Percentiles rank a stretch among this genome's conserved stretches.
Evolutionary conservation across 1,284 basidiomycete genomes (phyloP).

Genomic region (Takashimella tepidaria): DNA sequence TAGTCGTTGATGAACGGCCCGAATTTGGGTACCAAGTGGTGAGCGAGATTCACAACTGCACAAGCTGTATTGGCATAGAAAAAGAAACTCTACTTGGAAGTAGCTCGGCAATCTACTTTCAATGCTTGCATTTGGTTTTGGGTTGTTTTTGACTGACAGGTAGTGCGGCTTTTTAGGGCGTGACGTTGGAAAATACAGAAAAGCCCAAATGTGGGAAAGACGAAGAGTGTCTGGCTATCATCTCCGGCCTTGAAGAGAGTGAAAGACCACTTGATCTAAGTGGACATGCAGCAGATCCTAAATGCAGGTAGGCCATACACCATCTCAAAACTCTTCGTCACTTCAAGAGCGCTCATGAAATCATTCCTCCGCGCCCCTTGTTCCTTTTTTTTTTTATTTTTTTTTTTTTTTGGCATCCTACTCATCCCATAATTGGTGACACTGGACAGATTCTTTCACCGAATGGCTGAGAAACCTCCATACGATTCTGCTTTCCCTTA

Average conservation of each 20-base stretch:
- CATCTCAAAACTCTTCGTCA: neutral
- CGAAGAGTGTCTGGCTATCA: slow-evolving; percentile 41
- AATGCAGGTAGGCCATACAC: slow-evolving; percentile 57
- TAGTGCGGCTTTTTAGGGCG: no score
- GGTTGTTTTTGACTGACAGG: no score
- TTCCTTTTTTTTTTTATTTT: neutral
- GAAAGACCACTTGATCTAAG: slow-evolving; percentile 71
- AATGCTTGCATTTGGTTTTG: no score
- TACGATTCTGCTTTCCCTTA: slow-evolving; percentile 69
- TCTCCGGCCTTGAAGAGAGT: slow-evolving; percentile 56
- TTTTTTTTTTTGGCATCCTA: no score
- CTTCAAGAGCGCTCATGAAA: no score
- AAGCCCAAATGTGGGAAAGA: slow-evolving; percentile 72
- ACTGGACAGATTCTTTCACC: slow-evolving; percentile 67
- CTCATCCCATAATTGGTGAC: neutral
- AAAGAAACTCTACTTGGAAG: no score
- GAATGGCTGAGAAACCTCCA: slow-evolving; percentile 69
- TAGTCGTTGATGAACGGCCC: slow-evolving; percentile 71
- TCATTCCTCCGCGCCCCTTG: neutral
- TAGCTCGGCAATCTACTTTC: no score
- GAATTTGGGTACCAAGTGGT: slow-evolving; percentile 57
- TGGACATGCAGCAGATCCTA: slow-evolving; percentile 73
- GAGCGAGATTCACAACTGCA: slow-evolving; percentile 42
- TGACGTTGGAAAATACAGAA: slow-evolving; percentile 87
- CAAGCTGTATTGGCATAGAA: no score